Conservation (phyloP, 345 rosid species). For the Crucihimalaya himalaica region DNA sequence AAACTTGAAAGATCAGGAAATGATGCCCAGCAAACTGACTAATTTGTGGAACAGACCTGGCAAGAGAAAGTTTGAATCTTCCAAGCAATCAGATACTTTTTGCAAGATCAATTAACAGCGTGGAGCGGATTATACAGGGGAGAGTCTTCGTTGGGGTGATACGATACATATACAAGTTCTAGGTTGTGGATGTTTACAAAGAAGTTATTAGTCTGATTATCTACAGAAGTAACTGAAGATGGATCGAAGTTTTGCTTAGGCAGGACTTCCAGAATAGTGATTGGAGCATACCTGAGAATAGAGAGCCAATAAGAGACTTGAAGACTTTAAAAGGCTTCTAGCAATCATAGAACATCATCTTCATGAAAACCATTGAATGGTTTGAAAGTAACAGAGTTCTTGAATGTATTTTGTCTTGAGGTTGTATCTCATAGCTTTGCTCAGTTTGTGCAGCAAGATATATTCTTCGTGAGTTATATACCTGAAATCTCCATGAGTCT, state of each 20-base stretch:
- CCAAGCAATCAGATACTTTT: slow-evolving; percentile 4
- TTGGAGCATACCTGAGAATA: slow-evolving; percentile 14
- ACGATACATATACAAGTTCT: slow-evolving; percentile 16
- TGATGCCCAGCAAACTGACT: slow-evolving; percentile 28
- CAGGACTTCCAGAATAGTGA: slow-evolving; percentile 1
- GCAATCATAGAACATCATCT: not conserved
- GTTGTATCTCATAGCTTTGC: slow-evolving; percentile 30
- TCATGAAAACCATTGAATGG: no score
- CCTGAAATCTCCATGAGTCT: slow-evolving; percentile 10
- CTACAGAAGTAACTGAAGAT: slow-evolving; percentile 11
- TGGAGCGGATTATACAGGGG: not conserved
- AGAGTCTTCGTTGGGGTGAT: slow-evolving; percentile 12
- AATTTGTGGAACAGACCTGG: not conserved
- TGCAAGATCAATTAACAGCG: not conserved
- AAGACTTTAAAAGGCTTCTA: not conserved
- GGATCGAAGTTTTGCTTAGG: not conserved
- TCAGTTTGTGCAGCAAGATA: slow-evolving; percentile 25
- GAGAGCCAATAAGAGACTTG: not conserved
- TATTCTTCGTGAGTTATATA: slow-evolving; percentile 18
- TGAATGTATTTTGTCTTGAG: slow-evolving; percentile 33
- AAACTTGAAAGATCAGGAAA: slow-evolving; percentile 68
- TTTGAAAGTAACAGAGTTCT: no score
- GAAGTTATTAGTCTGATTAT: slow-evolving; percentile 3
- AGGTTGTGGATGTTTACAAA: slow-evolving; percentile 4
- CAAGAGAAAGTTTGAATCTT: slow-evolving; percentile 8